A percentile compares a stretch with the other conserved stretches of the same genome.
These are phyloP conservation scores for Sambucus nigra DNA, from an alignment of 129 eudicot genomes.

Conservation along the genomic window DNA sequence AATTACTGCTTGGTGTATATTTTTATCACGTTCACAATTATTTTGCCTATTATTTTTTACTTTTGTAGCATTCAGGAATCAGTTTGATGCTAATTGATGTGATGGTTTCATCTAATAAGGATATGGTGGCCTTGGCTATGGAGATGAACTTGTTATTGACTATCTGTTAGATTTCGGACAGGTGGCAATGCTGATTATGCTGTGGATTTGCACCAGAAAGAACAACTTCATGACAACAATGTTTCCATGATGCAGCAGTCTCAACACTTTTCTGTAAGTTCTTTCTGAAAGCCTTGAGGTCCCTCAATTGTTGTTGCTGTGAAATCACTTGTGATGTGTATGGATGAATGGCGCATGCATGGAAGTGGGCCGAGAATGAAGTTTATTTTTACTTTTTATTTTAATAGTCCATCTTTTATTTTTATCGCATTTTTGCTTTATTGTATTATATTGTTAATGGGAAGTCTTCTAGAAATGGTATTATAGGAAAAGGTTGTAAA, in stretches of 20 bases:
- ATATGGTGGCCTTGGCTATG: not conserved
- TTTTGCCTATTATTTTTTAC: not conserved
- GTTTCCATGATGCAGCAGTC: conserved; percentile 75
- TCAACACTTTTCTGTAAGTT: conserved; percentile 82
- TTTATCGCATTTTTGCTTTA: too few species aligned
- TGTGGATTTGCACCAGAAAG: conserved; percentile 90
- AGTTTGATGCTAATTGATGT: too few species aligned
- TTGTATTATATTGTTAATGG: too few species aligned
- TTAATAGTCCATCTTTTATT: too few species aligned
- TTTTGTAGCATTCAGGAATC: not conserved
- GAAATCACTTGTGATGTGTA: too few species aligned
- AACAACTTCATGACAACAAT: conserved; percentile 63
- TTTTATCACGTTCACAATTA: not conserved
- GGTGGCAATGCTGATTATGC: conserved; percentile 85
- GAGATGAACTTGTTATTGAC: conserved; percentile 6
- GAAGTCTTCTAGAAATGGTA: too few species aligned
- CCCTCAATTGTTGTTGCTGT: too few species aligned
- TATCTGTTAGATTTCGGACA: conserved; percentile 23
- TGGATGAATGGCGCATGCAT: too few species aligned
- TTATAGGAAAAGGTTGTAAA: too few species aligned
- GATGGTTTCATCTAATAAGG: too few species aligned
- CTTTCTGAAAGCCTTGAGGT: not conserved
- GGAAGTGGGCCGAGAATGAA: too few species aligned
- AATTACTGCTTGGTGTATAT: not conserved
- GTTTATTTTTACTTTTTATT: too few species aligned